Base-by-base conservation (phyloP, 768 basidiomycete species). In the Neoboletus brunneissimus region DNA sequence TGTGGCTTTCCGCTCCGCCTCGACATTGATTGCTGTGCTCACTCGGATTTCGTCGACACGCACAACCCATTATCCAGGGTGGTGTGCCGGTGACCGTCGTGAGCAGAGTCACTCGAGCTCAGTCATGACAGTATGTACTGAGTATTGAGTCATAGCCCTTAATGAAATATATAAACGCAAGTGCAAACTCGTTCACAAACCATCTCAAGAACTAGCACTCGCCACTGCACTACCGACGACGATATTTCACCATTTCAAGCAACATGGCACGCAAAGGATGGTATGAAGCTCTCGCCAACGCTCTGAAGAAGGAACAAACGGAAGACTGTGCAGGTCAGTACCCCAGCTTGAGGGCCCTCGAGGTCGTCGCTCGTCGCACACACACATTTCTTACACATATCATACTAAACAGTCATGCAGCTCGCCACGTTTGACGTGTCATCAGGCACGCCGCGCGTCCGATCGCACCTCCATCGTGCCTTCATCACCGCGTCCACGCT, bases 1-100 rank as follows among this genome's bases (percentile, higher is more conserved):
- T n/a, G 82, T 76, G 8, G 94, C 87, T 72, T 91, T 91, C 45
- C 89, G 84, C 67, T 98, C 96, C 0, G 95, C 94, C 66, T 97
- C 96, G 23, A 93, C 79, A 64, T 97, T 98, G 73, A 91, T 80
- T 0, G 92, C 89, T 2, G 88, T 82, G 47, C 79, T 85, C 0
- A 89, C 82, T 69, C 91, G 91, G 73, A 99, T 85, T 64, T 93
- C 86, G 13, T 84, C 82, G 10, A 96, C 81, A 22, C 96, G 82
- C 0, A 81, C 74, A 3, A 92, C n/a, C n/a, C n/a, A n/a, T n/a
- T n/a, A n/a, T 76, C 96, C 96, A 98, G 3, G 97, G 96, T 2
- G 91, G 78, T 0, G 83, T 80, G 16, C 88, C 87, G 47, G 83
- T 80, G 57, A 89, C 89, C 91, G 59, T 45, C 13, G n/a, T n/a